Evolutionary conservation across 768 basidiomycete genomes (phyloP).

Genomic region (Hericium alpestre): DNA sequence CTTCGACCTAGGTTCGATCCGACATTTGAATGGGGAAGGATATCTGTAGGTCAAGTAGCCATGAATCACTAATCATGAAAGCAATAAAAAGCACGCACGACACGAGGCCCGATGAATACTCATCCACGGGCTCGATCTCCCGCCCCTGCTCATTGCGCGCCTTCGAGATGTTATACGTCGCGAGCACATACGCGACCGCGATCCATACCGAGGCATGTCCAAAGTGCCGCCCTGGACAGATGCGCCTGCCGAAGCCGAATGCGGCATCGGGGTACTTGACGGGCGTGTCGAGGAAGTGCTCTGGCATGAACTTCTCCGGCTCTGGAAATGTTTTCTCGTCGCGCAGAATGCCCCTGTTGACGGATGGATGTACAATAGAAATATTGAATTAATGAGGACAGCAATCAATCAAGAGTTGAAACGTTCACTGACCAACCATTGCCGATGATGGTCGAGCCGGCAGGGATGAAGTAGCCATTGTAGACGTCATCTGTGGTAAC

Average conservation of each 20-base stretch:
- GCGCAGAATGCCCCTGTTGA: constrained; percentile 15
- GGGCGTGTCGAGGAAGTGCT: constrained; percentile 14
- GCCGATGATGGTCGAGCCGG: not conserved
- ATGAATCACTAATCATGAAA: not conserved
- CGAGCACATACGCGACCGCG: constrained; percentile 10
- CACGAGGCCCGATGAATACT: constrained; percentile 10
- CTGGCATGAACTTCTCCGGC: constrained; percentile 20
- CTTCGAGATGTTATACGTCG: constrained; percentile 11
- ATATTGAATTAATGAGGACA: no score
- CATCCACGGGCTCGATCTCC: constrained; percentile 10
- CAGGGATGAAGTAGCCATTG: not conserved
- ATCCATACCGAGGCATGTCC: constrained; percentile 10
- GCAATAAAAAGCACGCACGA: constrained; percentile 8
- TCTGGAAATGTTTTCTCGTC: constrained; percentile 19
- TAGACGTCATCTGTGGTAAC: not conserved
- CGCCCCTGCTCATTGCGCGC: constrained; percentile 6
- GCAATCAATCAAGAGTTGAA: not conserved
- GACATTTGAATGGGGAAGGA: not conserved
- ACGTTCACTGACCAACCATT: not conserved
- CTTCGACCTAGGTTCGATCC: not conserved
- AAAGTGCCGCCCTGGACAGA: constrained; percentile 15
- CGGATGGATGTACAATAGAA: not conserved
- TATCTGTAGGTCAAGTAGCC: not conserved
- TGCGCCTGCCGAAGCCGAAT: constrained; percentile 5
- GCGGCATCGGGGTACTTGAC: not conserved